phyloP scores from a whole-genome alignment of 176 grass and related monocot genomes.

The Tillandsia leiboldiana region DNA sequence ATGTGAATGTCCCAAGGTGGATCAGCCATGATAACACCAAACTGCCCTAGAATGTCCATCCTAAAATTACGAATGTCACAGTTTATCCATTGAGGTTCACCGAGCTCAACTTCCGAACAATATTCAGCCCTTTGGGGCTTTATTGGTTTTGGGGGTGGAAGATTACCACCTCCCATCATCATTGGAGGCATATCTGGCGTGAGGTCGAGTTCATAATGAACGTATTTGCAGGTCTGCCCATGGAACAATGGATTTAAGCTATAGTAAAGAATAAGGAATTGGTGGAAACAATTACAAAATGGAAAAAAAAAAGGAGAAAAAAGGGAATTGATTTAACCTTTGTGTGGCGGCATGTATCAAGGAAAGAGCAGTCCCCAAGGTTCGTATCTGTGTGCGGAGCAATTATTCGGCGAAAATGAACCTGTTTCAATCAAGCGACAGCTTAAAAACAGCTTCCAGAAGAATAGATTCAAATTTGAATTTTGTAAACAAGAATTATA shows the following conservation, averaged over 20 bases:
- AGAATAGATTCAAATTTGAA: background rate
- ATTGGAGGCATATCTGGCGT: slow-evolving; percentile 82
- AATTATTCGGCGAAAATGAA: slow-evolving; percentile 98
- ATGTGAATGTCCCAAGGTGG: slow-evolving; percentile 99
- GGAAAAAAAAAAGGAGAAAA: slow-evolving; percentile 17
- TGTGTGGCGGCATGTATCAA: slow-evolving; percentile 95
- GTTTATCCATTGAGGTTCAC: slow-evolving; percentile 93
- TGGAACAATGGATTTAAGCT: slow-evolving; percentile 18
- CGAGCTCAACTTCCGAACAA: slow-evolving; percentile 99
- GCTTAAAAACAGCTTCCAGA: slow-evolving; percentile 15
- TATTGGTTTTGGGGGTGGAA: slow-evolving; percentile 49
- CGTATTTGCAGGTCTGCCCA: slow-evolving; percentile 94
- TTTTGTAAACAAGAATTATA: background rate
- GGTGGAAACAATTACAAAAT: background rate
- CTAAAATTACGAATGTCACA: slow-evolving; percentile 88
- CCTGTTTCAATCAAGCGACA: slow-evolving; percentile 39
- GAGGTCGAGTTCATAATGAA: slow-evolving; percentile 98
- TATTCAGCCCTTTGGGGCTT: slow-evolving; percentile 86
- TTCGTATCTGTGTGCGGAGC: slow-evolving; percentile 99
- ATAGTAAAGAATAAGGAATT: background rate
- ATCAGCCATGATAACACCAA: slow-evolving; percentile 98
- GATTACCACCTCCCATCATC: slow-evolving; percentile 40
- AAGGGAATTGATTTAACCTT: slow-evolving; percentile 42
- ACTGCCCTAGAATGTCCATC: slow-evolving; percentile 98
- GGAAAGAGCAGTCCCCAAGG: slow-evolving; percentile 95